phyloP scores from a whole-genome alignment of 805 yeast species.

The Candida coquimbonensis region DNA sequence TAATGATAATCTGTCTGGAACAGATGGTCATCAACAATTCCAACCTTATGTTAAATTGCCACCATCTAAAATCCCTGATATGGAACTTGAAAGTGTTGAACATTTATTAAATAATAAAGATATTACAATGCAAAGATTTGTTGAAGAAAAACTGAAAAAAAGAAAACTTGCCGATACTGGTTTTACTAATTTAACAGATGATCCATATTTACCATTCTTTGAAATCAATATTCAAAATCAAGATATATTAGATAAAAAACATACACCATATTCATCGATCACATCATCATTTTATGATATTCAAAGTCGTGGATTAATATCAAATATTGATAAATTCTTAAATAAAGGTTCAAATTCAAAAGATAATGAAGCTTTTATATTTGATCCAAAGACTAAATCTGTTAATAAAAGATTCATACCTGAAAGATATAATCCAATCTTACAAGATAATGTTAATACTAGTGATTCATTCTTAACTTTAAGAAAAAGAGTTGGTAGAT shows the following conservation, averaged over 20 bases:
- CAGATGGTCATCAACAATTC: conserved; percentile 23
- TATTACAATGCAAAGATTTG: conserved; percentile 73
- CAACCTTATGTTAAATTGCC: conserved; percentile 86
- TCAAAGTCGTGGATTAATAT: conserved; percentile 47
- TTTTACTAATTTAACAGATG: conserved; percentile 82
- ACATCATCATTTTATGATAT: conserved; percentile 62
- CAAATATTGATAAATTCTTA: conserved; percentile 20
- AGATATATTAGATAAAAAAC: conserved; percentile 44
- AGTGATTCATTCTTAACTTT: conserved; percentile 46
- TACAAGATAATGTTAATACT: conserved; percentile 25
- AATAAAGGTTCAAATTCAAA: conserved; percentile 18
- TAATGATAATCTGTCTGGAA: conserved; percentile 15
- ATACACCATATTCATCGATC: conserved; percentile 76
- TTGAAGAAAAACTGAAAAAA: conserved; percentile 72
- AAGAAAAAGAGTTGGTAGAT: conserved; percentile 71
- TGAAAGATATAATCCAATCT: conserved; percentile 32
- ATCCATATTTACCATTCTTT: conserved; percentile 75
- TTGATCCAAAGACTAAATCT: conserved; percentile 19
- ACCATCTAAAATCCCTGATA: conserved; percentile 87
- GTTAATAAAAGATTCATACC: conserved; percentile 22
- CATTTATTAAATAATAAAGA: conserved; percentile 68
- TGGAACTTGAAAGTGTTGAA: conserved; percentile 80
- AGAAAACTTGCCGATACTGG: conserved; percentile 57
- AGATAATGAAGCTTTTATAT: conserved; percentile 26
- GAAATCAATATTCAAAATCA: conserved; percentile 52